Evolutionary conservation across 371 early-diverging fungal species (phyloP), one percentile per base, ranked within the genome.

Genomic region (Mucor velutinosus): DNA sequence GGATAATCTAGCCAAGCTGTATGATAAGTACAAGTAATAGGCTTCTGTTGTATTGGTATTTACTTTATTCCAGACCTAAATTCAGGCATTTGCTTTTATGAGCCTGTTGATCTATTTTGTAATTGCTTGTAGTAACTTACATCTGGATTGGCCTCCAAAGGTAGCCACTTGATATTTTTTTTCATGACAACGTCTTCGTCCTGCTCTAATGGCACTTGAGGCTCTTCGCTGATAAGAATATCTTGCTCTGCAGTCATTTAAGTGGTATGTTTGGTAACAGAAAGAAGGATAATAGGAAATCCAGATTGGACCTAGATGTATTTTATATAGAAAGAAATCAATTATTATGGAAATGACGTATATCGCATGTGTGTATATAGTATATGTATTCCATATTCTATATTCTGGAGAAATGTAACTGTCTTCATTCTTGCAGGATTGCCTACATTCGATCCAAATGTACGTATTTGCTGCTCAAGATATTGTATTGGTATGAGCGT

Each of bases 111-210:
- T 41, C 17, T 41, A 14, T 29, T 58, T 25, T 19, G 7, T 60
- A 15, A 17, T 2, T 45, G 32, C 35, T 39, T 25, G 19, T 25
- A 21, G 19, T 25, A 21, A 7, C 53, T 60, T 73, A 92, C 93
- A 37, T 93, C 92, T 21, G 95, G 95, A 68, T 94, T 94, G 4
- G 91, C 87, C 75, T 95, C 95, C 29, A 95, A 88, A 15, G 95
- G 93, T 12, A 92, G 73, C 95, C 95, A 95, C 71, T 78, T 74
- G 23, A 66, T 37, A 37, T 71, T 70, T 35, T 51, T 62, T 29
- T 62, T 60, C 17, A 41, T n/a, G 12, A 55, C 37, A 30, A 57
- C 35, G 51, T 32, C 33, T 57, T 32, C 57, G 33, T 32, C 57
- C 4, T 57, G 57, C 57, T 32, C 57, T 57, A 30, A n/a, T 7